Evolutionary conservation across 257 asterid species (phyloP), one percentile per base, ranked within the genome.

Genomic region (Salvia miltiorrhiza): DNA sequence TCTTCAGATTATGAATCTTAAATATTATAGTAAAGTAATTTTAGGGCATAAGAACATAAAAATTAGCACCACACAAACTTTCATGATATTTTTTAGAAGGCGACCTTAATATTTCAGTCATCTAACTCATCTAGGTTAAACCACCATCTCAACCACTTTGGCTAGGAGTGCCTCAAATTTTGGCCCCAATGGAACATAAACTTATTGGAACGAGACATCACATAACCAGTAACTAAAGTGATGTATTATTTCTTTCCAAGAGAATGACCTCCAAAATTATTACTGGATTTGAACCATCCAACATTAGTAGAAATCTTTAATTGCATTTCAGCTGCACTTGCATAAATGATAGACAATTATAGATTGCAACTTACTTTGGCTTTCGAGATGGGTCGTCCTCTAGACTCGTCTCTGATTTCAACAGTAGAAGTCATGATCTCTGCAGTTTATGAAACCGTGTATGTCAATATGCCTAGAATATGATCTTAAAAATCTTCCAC

Each of bases 371-470:
- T 84, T 75, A 88, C 97, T 78, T 84, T 90, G 35, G 97, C 95
- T 79, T 90, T 87, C 17, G 88, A 79, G 75, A 85, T 67, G 8
- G 92, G 90, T 8, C 93, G 80, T 9, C 94, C 93, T 75, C 92
- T 82, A 21, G 90, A 70, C 65, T 84, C 97, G 77, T 90, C 95
- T 71, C 80, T 79, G 79, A 86, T 85, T 67, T 88, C 95, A 80
- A 86, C 90, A 49, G 93, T 90, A 35, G 95, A 88, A 65, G 95
- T 90, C 79, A 64, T 80, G 65, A 88, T 86, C 84, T 84, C 97
- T 90, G 85, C 82, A 80, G 23, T 32, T 52, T 61, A 41, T n/a
- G n/a, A 67, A 11, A 12, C 14, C 7, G 19, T 24, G 30, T 47
- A 47, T 50, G 47, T 66, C 41, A 16, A 58, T 7, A 48, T 19